Conservation (phyloP, 192 early-diverging fungal genomes). For the Funneliformis geosporum region DNA sequence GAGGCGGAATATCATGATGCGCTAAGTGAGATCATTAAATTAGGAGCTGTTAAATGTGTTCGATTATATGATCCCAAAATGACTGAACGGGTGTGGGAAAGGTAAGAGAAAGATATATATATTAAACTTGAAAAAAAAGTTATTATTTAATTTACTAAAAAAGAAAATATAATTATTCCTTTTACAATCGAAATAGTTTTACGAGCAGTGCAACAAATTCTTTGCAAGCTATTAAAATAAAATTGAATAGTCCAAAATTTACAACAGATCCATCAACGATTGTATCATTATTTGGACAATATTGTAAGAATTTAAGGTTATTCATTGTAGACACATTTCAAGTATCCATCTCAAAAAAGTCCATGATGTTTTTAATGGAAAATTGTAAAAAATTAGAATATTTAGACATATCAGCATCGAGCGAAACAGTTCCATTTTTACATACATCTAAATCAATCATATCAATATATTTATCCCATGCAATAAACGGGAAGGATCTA, state of each 20-base stretch:
- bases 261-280: conserved; percentile 4
- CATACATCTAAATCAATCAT: conserved; percentile 4
- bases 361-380: not conserved
- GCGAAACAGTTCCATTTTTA: not conserved
- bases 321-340: conserved; percentile 12
- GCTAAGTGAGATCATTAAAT: conserved; percentile 3
- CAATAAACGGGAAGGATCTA: not conserved
- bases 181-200: not conserved
- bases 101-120: too few relatives aligned
- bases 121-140: not conserved
- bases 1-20: conserved; percentile 6
- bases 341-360: not conserved
- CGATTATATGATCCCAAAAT: conserved; percentile 17
- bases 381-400: conserved; percentile 22
- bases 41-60: not conserved
- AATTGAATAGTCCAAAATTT: not conserved
- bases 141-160: not conserved
- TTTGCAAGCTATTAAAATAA: conserved; percentile 8
- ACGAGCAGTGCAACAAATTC: conserved; percentile 2
- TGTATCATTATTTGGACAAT: conserved; percentile 16
- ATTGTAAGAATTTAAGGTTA: conserved; percentile 22
- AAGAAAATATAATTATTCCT: not conserved
- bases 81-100: conserved; percentile 15
- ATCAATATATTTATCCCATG: conserved; percentile 5
- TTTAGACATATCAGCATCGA: not conserved